Evolutionary conservation across 2,329 filamentous ascomycete genomes (phyloP).

Genomic region (Alternaria hordeiaustralica): DNA sequence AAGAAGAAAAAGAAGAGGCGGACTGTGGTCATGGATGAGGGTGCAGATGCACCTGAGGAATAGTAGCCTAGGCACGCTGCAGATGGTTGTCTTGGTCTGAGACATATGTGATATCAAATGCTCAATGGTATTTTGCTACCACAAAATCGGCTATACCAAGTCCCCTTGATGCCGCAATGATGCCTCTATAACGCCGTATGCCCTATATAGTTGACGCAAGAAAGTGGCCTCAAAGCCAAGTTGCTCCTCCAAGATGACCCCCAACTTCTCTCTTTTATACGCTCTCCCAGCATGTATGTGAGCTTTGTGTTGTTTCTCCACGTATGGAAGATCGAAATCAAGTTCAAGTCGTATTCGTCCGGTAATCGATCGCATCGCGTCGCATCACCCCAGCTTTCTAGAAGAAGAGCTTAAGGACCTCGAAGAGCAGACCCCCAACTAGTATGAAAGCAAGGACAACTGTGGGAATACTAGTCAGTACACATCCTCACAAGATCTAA

Average conservation of each 20-base stretch:
- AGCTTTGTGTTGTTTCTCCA: not conserved
- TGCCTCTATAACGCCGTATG: slow-evolving; percentile 4
- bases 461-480: slow-evolving; percentile 34
- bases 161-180: not conserved
- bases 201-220: slow-evolving; percentile 4
- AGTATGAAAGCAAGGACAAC: slow-evolving; percentile 69
- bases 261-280: not conserved
- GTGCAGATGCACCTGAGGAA: slow-evolving; percentile 13
- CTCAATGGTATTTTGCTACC: not conserved
- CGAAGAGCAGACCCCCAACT: slow-evolving; percentile 66
- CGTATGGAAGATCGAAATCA: not conserved
- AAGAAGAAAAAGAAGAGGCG: slow-evolving; percentile 54
- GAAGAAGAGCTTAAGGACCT: slow-evolving; percentile 60
- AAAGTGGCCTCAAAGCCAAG: not conserved
- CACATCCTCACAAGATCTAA: not conserved
- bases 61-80: slow-evolving; percentile 1
- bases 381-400: slow-evolving; percentile 16
- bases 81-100: not conserved
- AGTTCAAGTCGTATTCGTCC: not conserved
- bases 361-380: not conserved
- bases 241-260: not conserved
- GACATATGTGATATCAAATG: slow-evolving; percentile 2
- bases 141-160: not conserved
- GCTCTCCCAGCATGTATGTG: not conserved
- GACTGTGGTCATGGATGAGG: slow-evolving; percentile 43